These are phyloP conservation scores for Pythium phragmiticola DNA, from an alignment of 352 stramenopile species.

Conservation along the genomic window DNA sequence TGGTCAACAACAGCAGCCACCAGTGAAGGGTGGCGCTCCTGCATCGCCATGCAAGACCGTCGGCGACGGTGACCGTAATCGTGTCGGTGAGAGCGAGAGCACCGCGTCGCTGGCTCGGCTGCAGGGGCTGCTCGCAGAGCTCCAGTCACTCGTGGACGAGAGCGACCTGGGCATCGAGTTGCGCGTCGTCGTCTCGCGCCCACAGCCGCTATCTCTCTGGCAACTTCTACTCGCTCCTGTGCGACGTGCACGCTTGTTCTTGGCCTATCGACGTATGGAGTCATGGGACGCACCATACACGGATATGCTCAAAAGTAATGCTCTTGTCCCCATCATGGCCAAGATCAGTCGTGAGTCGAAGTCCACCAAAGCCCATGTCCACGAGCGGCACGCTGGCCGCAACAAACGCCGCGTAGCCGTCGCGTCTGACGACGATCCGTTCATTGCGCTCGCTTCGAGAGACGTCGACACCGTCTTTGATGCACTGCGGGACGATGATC, in stretches of 20 bases:
- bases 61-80: neutral
- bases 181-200: conserved; percentile 23
- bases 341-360: neutral
- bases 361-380: too few relatives aligned
- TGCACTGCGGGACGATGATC: conserved; percentile 17
- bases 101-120: neutral
- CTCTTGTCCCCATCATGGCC: neutral
- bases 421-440: conserved; percentile 6
- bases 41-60: too few relatives aligned
- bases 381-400: neutral
- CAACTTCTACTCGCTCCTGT: conserved; percentile 39
- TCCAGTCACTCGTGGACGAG: conserved; percentile 24
- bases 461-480: neutral
- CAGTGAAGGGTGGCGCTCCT: neutral
- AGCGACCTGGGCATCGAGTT: conserved; percentile 31
- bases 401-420: conserved; percentile 15
- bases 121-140: conserved; percentile 4
- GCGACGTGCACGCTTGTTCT: conserved; percentile 35
- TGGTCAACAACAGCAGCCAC: neutral
- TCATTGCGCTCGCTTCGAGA: neutral
- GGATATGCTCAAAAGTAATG: neutral
- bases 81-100: neutral
- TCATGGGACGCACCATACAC: conserved; percentile 13
- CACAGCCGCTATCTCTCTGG: conserved; percentile 40
- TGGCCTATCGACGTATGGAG: conserved; percentile 29